Evolutionary conservation across 2,329 filamentous ascomycete species (phyloP), one percentile per base, ranked within the genome.

Genomic region (Trichophyton equinum): DNA sequence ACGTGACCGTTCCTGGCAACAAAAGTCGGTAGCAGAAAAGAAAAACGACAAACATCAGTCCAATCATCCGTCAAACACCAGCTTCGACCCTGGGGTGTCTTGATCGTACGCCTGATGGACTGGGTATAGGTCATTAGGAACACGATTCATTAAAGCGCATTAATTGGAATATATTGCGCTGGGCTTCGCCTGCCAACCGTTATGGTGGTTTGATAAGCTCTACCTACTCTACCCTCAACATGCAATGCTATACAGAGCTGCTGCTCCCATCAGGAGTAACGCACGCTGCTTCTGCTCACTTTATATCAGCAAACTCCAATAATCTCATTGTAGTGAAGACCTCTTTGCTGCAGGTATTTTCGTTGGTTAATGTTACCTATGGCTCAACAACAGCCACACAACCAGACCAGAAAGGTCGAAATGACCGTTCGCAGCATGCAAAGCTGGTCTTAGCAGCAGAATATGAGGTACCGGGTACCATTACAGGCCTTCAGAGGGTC

Each of bases 161-260:
- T 15, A 55, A 55, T 36, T 55, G 4, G 51, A 55, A 36, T 8
- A 55, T 36, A 55, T 36, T 8, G 51, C 8, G 27, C 33, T 55
- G 27, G 3, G n/a, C 33, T 44, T 42, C 33, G 7, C 27, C 6
- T 33, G 51, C 13, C n/a, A 20, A 33, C 27, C 27, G n/a, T n/a
- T n/a, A 55, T 55, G 51, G 11, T 55, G 51, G 27, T 55, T 55
- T 36, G 30, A 27, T 55, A 55, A 30, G 15, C 51, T 27, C 15
- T n/a, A 5, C 27, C 18, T 33, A n/a, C 38, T 44, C 38, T 44
- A 36, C 3, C 11, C 20, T 60, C 25, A 69, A 62, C 63, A 97
- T 97, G 92, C 92, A 97, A 83, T 95, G 90, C 81, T 97, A 97
- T 78, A 91, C 90, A 71, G 94, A 99, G 81, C 81, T 99, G 73